These are phyloP conservation scores for Perilla frutescens DNA, from an alignment of 257 asterid species.

Conservation along the genomic window DNA sequence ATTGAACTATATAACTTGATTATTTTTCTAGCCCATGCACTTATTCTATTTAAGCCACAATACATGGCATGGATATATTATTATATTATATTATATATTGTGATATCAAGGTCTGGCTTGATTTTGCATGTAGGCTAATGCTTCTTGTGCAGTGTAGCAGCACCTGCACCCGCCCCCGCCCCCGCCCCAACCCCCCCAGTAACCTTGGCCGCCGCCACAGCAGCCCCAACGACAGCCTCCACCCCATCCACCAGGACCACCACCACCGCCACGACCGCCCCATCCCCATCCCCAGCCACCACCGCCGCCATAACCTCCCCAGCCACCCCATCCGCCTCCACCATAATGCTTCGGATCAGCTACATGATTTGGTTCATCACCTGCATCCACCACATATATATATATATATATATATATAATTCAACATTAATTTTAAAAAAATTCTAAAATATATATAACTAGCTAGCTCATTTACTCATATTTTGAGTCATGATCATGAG, in stretches of 20 bases:
- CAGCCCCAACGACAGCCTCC: slow-evolving; percentile 5
- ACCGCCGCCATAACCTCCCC: slow-evolving; percentile 36
- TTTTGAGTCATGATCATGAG: no score
- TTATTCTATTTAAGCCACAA: no score
- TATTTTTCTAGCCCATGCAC: no score
- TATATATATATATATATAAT: no score
- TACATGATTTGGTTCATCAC: slow-evolving; percentile 20
- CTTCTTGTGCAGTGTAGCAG: slow-evolving; percentile 38
- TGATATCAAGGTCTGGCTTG: slow-evolving; percentile 5
- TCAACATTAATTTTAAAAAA: no score
- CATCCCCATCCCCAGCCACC: slow-evolving; percentile 35
- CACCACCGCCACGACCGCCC: slow-evolving; percentile 6
- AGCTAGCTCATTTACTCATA: no score
- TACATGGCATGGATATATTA: neutral
- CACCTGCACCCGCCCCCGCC: slow-evolving; percentile 35
- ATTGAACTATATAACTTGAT: no score
- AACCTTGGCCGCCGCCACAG: neutral
- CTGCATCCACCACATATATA: slow-evolving; percentile 17
- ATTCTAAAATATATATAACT: no score
- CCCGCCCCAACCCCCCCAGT: slow-evolving; percentile 13
- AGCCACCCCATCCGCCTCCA: slow-evolving; percentile 29
- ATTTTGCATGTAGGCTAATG: slow-evolving; percentile 44
- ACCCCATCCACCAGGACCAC: slow-evolving; percentile 27
- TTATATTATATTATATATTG: no score
- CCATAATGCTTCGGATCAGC: slow-evolving; percentile 29